These are phyloP conservation scores for Hemileccinum impolitum DNA, from an alignment of 768 basidiomycete genomes.

Conservation along the genomic window DNA sequence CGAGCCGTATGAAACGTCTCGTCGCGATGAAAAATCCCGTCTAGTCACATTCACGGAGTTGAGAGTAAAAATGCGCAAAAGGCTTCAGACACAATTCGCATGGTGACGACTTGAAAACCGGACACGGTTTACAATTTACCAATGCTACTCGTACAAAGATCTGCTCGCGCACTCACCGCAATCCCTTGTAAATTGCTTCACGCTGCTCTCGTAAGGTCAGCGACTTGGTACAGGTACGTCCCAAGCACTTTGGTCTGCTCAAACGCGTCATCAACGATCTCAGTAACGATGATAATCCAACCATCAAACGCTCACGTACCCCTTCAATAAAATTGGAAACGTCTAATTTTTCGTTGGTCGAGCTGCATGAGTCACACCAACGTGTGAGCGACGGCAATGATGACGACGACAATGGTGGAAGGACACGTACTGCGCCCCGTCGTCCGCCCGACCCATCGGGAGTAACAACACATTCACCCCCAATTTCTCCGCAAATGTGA, in stretches of 20 bases:
- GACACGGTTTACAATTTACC: too few relatives aligned
- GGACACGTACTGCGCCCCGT: slow-evolving; percentile 80
- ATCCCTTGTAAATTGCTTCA: slow-evolving; percentile 4
- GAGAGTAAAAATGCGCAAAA: slow-evolving; percentile 1
- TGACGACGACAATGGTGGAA: neutral
- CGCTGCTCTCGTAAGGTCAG: slow-evolving; percentile 12
- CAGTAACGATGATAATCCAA: slow-evolving; percentile 11
- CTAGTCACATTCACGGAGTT: slow-evolving; percentile 21
- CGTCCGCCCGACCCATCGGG: slow-evolving; percentile 93
- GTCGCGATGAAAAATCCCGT: neutral
- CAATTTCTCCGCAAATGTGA: slow-evolving; percentile 88
- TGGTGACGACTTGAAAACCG: too few relatives aligned
- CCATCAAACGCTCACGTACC: slow-evolving; percentile 34
- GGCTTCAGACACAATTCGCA: too few relatives aligned
- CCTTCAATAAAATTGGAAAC: slow-evolving; percentile 84
- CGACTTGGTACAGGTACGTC: slow-evolving; percentile 32
- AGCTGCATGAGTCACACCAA: slow-evolving; percentile 40
- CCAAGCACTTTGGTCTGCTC: slow-evolving; percentile 33
- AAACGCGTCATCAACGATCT: neutral
- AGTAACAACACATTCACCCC: slow-evolving; percentile 87
- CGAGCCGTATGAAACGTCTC: neutral
- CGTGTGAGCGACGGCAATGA: neutral
- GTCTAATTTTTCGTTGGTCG: slow-evolving; percentile 95
- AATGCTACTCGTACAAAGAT: too few relatives aligned
- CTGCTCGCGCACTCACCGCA: neutral